Evolutionary conservation across 208 protist species (phyloP).

Genomic region (Trypanosoma platydactyli): DNA sequence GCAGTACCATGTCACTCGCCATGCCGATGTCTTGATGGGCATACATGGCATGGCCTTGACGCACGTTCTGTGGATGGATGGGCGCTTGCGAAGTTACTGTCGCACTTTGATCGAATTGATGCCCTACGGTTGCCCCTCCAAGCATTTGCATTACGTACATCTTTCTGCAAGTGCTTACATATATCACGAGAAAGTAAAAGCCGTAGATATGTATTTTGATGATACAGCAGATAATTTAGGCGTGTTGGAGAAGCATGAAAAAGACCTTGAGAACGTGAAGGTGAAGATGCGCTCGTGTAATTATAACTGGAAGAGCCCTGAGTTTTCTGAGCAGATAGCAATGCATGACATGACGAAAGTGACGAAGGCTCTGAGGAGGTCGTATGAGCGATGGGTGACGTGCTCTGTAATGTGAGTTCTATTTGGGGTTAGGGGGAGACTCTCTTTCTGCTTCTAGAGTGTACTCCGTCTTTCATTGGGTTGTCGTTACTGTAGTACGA

Average conservation of each 20-base stretch:
- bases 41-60: slow-evolving; percentile 41
- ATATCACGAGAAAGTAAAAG: slow-evolving; percentile 26
- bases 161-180: slow-evolving; percentile 23
- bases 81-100: slow-evolving; percentile 23
- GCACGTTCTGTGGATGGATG: slow-evolving; percentile 50
- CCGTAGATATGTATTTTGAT: slow-evolving; percentile 29
- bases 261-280: not conserved
- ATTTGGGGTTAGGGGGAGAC: not conserved
- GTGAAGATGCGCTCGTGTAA: not conserved
- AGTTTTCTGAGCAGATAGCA: slow-evolving; percentile 5
- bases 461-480: not conserved
- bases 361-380: not conserved
- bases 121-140: slow-evolving; percentile 32
- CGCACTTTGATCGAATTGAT: slow-evolving; percentile 43
- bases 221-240: not conserved
- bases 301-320: not conserved
- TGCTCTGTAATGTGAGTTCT: slow-evolving; percentile 1
- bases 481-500: too few relatives aligned
- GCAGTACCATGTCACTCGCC: slow-evolving; percentile 43
- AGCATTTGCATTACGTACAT: slow-evolving; percentile 20
- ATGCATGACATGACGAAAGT: slow-evolving; percentile 4
- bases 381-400: not conserved
- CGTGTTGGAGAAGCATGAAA: not conserved
- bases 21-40: slow-evolving; percentile 52
- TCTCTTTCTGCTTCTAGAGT: not conserved